A percentile compares a stretch with the other conserved stretches of the same genome.
These are phyloP conservation scores for Caryocar brasiliense DNA, from an alignment of 441 rosid genomes.

Conservation along the genomic window DNA sequence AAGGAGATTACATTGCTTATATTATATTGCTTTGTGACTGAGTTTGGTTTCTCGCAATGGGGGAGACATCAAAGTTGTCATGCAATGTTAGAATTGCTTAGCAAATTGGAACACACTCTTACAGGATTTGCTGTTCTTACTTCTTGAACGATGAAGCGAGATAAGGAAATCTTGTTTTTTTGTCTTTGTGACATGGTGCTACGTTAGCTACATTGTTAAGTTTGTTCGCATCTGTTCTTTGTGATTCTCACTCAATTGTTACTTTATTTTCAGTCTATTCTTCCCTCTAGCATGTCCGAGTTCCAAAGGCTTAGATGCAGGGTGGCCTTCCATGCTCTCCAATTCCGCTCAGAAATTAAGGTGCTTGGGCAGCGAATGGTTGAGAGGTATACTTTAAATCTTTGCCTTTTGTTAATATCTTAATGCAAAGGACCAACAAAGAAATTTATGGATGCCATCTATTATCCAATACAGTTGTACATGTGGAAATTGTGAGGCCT, in stretches of 20 bases:
- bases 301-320: slow-evolving; percentile 93
- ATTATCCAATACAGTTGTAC: background rate
- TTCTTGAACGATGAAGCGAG: no score
- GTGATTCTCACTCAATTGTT: slow-evolving; percentile 4
- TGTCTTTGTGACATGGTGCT: no score
- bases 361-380: slow-evolving; percentile 68
- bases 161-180: no score
- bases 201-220: no score
- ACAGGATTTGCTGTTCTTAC: no score
- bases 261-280: slow-evolving; percentile 53
- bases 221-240: no score
- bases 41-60: no score
- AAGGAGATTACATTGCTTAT: no score
- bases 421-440: background rate
- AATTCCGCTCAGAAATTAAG: slow-evolving; percentile 77
- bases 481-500: background rate
- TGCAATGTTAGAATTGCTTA: no score
- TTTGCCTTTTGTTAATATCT: slow-evolving; percentile 8
- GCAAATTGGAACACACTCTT: no score
- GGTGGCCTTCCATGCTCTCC: slow-evolving; percentile 92
- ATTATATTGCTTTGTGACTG: no score
- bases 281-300: slow-evolving; percentile 74
- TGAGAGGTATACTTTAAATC: slow-evolving; percentile 45
- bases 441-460: background rate
- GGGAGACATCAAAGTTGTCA: no score